Evolutionary conservation across 306 rosid genomes (phyloP), one percentile per base, ranked within the genome.

Genomic region (Hylodesmum podocarpum): DNA sequence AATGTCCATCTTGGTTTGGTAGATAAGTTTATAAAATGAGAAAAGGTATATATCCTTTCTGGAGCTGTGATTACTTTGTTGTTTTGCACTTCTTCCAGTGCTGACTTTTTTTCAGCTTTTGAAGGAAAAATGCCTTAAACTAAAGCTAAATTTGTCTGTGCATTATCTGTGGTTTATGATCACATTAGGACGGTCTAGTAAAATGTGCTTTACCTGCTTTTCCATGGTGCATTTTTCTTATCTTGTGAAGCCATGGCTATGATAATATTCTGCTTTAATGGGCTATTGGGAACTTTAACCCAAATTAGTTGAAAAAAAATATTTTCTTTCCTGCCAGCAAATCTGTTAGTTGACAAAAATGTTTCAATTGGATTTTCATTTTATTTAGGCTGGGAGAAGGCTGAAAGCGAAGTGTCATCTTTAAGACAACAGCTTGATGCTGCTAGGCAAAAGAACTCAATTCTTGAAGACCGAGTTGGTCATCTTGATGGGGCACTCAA

Each of bases 401-500:
- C 97, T 54, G 93, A 87, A 83, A 89, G 79, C 73, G 97, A 90
- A 80, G 83, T 83, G 57, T 22, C 66, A 43, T 61, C 77, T 55
- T 76, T 90, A 76, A 88, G 78, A 72, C 88, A 90, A 74, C 90
- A 87, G 79, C 91, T 90, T 33, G 96, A 88, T 66, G 74, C 86
- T 72, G 78, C 86, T 44, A 88, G 86, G 82, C 82, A 84, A 75
- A 90, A 84, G 69, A 87, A 80, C 55, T 86, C 89, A n/a, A 70
- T 78, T 80, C 89, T 92, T 18, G 90, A 90, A 81, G 93, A 92
- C 72, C 89, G 92, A 44, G 88, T 87, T 81, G 78, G 84, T 84
- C 96, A 92, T 86, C 91, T 90, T 81, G 97, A 92, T 51, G 91
- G 92, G 59, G 97, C 93, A 73, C 87, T 92, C 78, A 92, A 86